A percentile compares a stretch with the other conserved stretches of the same genome.
phyloP scores from a whole-genome alignment of 306 rosid species.

The Trifolium pratense region DNA sequence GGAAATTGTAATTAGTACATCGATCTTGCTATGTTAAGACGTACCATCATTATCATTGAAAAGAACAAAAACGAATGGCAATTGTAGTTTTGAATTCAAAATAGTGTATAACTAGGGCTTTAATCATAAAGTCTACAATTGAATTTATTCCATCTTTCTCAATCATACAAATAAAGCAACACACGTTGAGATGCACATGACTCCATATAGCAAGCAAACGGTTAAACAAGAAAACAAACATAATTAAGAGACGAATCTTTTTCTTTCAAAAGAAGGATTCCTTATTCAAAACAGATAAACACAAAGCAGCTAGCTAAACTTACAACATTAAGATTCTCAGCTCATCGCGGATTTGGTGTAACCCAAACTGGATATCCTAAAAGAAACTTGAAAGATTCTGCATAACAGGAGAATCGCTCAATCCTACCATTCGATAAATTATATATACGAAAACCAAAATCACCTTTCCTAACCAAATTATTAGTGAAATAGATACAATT shows the following conservation, averaged over 20 bases:
- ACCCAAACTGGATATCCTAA: slow-evolving; percentile 64
- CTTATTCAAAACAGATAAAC: neutral
- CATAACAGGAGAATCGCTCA: slow-evolving; percentile 54
- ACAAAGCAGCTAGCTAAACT: neutral
- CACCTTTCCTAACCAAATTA: slow-evolving; percentile 61
- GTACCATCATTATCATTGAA: too few species aligned
- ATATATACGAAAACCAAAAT: slow-evolving; percentile 54
- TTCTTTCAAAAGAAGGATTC: neutral
- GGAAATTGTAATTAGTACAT: too few species aligned
- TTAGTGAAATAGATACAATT: slow-evolving; percentile 63
- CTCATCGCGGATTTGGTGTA: slow-evolving; percentile 60
- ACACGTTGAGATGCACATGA: too few species aligned
- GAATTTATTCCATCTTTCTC: too few species aligned
- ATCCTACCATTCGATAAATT: slow-evolving; percentile 46
- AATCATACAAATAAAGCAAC: too few species aligned
- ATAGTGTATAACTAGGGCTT: too few species aligned
- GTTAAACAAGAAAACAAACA: neutral
- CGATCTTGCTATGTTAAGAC: too few species aligned
- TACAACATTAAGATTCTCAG: neutral
- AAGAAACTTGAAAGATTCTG: too few species aligned
- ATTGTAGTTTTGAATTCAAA: too few species aligned
- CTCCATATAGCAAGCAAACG: neutral
- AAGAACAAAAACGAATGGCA: too few species aligned
- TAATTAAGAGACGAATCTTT: neutral
- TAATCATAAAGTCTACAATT: too few species aligned